Evolutionary conservation across 208 protist species (phyloP), one percentile per base, ranked within the genome.

Genomic region (Sergeia podlipaevii): DNA sequence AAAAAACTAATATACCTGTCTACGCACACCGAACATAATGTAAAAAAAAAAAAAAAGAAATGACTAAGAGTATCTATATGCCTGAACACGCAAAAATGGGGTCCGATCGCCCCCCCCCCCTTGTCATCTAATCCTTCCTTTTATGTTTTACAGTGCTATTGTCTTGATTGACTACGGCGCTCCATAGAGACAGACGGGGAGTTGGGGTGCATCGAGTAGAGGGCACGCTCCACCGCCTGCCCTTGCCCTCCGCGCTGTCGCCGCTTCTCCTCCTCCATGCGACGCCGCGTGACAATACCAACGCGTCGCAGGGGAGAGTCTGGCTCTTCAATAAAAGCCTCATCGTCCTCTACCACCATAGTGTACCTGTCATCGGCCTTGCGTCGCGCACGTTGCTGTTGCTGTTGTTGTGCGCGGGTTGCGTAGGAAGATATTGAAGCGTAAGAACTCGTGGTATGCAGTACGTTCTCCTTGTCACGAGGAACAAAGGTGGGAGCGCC

Each of bases 151-250:
- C 45, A 49, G 72, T 63, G 72, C 23, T 56, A 32, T n/a, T 60
- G 72, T 39, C 69, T 36, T 8, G 65, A 77, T 28, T 69, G 69
- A 47, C 67, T 77, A 46, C 67, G 73, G 34, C 65, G 61, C 42
- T 66, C 63, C 27, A 27, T 32, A 11, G 68, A 68, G 5, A 50
- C 33, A n/a, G 65, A 72, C 10, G 47, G 32, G 0, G 74, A 79
- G 65, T 74, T 82, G 53, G 52, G 74, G 41, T 58, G 66, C 17
- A 89, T 43, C 2, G 70, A 51, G 60, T 79, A 85, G 15, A 89
- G 55, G 10, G 77, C 77, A 15, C 77, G 70, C 60, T 89, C 81
- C 32, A 85, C 74, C 18, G 56, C 74, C 41, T 62, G 68, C 7
- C 62, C n/a, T 21, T 48, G 43, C 6, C n/a, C n/a, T n/a, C n/a